Conservation (phyloP, 495 filamentous ascomycete species). For the Podospora pseudoanserina region DNA sequence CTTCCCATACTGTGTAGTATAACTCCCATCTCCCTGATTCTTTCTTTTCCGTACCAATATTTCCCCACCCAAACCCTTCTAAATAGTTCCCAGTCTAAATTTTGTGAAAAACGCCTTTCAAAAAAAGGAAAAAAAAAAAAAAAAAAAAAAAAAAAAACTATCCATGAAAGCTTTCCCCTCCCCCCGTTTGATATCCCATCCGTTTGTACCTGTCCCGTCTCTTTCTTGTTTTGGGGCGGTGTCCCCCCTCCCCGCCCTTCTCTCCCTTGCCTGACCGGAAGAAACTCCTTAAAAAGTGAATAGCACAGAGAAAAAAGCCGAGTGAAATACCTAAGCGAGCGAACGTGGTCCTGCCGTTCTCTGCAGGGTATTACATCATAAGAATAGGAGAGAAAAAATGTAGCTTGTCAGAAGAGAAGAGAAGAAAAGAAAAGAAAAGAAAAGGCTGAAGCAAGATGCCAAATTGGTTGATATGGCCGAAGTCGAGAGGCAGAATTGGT, state of each 20-base stretch:
- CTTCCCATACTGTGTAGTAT: background rate
- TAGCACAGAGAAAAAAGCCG: slow-evolving; percentile 4
- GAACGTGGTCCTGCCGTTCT: slow-evolving; percentile 13
- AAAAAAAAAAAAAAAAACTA: background rate
- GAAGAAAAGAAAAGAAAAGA: background rate
- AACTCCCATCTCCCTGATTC: background rate
- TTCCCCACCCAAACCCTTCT: background rate
- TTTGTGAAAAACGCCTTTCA: background rate
- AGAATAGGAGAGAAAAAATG: background rate
- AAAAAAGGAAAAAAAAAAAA: background rate
- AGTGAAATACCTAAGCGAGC: slow-evolving; percentile 8
- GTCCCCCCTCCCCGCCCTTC: background rate
- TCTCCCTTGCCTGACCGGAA: background rate
- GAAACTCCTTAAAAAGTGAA: slow-evolving; percentile 2
- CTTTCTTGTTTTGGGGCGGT: background rate
- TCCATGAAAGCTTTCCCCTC: no score
- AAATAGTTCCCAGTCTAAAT: background rate
- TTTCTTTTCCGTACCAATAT: background rate
- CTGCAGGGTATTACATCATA: background rate
- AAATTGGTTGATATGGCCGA: background rate
- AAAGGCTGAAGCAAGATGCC: background rate
- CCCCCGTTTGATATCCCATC: background rate
- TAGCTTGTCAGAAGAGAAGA: background rate
- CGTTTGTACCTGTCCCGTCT: background rate
- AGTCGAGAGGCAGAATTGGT: slow-evolving; percentile 2